Conservation (phyloP, 2,329 filamentous ascomycete genomes). For the Ophiostoma sp. region DNA sequence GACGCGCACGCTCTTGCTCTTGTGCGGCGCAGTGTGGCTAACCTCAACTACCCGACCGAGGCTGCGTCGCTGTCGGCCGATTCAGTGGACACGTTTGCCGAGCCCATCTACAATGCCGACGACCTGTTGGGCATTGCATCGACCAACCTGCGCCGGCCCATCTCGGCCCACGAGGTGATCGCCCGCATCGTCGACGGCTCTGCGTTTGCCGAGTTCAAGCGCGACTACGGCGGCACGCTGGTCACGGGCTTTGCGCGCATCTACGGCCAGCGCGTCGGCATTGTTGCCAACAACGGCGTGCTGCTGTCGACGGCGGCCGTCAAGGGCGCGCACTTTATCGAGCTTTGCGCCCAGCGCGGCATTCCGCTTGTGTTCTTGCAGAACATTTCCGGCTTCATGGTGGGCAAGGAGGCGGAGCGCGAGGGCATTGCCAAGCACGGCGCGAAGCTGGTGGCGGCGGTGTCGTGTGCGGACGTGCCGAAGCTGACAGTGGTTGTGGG, state of each 20-base stretch:
- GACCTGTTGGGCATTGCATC: constrained; percentile 87
- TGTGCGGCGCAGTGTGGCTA: constrained; percentile 74
- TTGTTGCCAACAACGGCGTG: constrained; percentile 94
- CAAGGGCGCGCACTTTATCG: constrained; percentile 95
- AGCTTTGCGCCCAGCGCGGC: constrained; percentile 83
- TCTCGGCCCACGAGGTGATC: constrained; percentile 85
- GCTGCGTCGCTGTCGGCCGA: neutral
- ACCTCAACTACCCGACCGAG: constrained; percentile 68
- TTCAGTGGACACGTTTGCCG: constrained; percentile 55
- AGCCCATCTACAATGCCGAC: constrained; percentile 72
- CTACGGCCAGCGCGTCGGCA: constrained; percentile 84
- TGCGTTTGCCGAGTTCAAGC: constrained; percentile 91
- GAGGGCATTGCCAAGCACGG: constrained; percentile 97
- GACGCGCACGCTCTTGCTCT: constrained; percentile 88
- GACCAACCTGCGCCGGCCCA: constrained; percentile 78
- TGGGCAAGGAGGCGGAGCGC: constrained; percentile 83
- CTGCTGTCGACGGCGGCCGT: constrained; percentile 82
- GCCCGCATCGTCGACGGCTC: constrained; percentile 88
- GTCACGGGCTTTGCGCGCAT: constrained; percentile 89
- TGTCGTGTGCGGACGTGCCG: constrained; percentile 87
- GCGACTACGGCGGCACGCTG: constrained; percentile 78
- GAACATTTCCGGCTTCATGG: constrained; percentile 98
- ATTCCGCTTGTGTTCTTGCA: constrained; percentile 91
- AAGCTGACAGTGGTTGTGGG: constrained; percentile 98
- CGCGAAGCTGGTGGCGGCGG: constrained; percentile 91